Evolutionary conservation across 352 stramenopile species (phyloP), one percentile per base, ranked within the genome.

Genomic region (Peronospora belbahrii): DNA sequence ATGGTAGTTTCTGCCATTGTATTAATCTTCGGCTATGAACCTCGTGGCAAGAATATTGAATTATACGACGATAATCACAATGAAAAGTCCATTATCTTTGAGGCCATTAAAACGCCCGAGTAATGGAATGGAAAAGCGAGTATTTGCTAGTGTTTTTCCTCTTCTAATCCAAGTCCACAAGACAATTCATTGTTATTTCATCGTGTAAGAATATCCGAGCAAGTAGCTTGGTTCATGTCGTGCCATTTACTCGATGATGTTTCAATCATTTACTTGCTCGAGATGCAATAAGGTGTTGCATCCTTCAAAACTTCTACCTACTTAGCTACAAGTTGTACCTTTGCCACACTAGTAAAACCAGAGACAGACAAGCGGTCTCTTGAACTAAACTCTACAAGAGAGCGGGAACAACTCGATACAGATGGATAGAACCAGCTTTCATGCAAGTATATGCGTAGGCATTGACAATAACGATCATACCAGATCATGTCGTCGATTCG

Each of bases 31-130:
- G 76, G 76, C 41, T 85, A 82, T 47, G 73, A 85, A 28, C 70
- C 73, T n/a, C 63, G 62, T 30, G 76, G 73, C 37, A 79, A 83
- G 58, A 73, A 85, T 50, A 58, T 88, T 19, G 76, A 88, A 42
- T 27, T 70, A 14, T 74, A 71, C 24, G 66, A 65, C 35, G 52
- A 67, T 27, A 52, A 59, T 15, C 13, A 6, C 42, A 38, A 19
- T 1, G 46, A 66, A 7, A 52, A 66, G 8, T 52, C 52, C 8
- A 32, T 49, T 20, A 36, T 22, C 14, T 65, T 65, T 34, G 56
- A 65, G 42, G 50, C 56, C 35, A 40, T 65, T 2, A 39, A 46
- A 52, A 61, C 56, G 24, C 56, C 50, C n/a, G 59, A 59, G 17
- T 62, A 54, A 53, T 3, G 8, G 43, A 2, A 14, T 19, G 35